Evolutionary conservation across 306 rosid species (phyloP), one percentile per base, ranked within the genome.

Genomic region (Trifolium subterraneum): DNA sequence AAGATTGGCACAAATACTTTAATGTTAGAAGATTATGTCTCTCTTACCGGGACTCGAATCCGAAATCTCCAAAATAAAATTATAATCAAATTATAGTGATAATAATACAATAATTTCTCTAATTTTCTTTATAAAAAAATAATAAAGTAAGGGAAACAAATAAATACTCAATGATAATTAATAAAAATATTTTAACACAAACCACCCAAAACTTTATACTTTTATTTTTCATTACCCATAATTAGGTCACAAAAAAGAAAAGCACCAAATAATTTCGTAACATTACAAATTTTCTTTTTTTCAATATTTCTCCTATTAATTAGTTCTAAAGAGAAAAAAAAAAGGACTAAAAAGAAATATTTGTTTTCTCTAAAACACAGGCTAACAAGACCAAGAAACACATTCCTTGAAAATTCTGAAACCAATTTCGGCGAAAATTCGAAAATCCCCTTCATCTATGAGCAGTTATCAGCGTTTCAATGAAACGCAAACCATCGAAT

Each of bases 401-500:
- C 4, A 13, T 29, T 29, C 33, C 4, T 29, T 36, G 56, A 51
- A 64, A 20, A n/a, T 68, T 9, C 59, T 4, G 55, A 20, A 27
- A 2, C 73, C 15, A 3, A 65, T 8, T 38, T 18, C 25, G 4
- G 2, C 15, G 59, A 18, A 52, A 29, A 29, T 4, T 29, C 33
- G 6, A 29, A 29, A 29, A 54, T 3, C 78, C 71, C 88, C 81
- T 9, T 84, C 82, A 94, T 83, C 98, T 82, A 70, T 94, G 98
- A 11, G 98, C 98, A 36, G 98, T 94, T 50, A 94, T 88, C 35
- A 94, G 73, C 50, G 98, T 94, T 76, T 94, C 96, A 20, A 91
- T 90, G 86, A 94, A 94, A 22, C 91, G 89, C 85, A 94, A 80
- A 5, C 98, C 98, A 68, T 94, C 98, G 62, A 94, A 94, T 71